Evolutionary conservation across 805 yeast genomes (phyloP), one percentile per base, ranked within the genome.

Genomic region (Metschnikowia shivogae): DNA sequence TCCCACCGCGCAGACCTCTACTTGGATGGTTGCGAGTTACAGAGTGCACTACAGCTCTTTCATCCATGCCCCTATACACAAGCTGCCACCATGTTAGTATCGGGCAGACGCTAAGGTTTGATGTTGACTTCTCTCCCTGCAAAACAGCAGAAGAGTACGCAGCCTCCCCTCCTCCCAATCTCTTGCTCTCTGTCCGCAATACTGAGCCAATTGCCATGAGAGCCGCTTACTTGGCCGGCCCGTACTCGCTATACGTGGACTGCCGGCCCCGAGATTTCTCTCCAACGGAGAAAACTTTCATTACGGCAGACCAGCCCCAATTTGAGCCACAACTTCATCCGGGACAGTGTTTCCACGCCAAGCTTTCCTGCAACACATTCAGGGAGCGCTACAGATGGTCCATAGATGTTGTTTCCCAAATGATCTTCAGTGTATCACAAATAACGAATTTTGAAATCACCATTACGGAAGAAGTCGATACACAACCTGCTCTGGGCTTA

Each of bases 201-300:
- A 69, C 67, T 3, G 97, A 89, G 61, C 77, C 80, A 52, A 67
- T 86, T 3, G 75, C 93, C 0, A 61, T 88, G 53, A 65, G 95
- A 26, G 95, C 97, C 0, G 86, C 96, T 1, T 88, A 83, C 56
- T 64, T 93, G 36, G 83, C 90, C 1, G 99, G 98, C 0, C 99
- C 99, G 0, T 92, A 81, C 59, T 73, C 87, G 2, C 65, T 93
- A 5, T 93, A 93, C 57, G 86, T 83, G 19, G 97, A 92, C 62
- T 80, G 93, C 39, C 72, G 82, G 36, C 82, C 92, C 0, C 70
- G 63, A 9, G 85, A 82, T 32, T 93, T 81, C 60, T 67, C 78
- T 48, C 81, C 77, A 44, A 62, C 74, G 33, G 60, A 70, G 43
- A 63, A 67, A 36, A 73, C 79, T 48, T 82, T 82, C 55, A 73